phyloP scores from a whole-genome alignment of 1,284 basidiomycete species.

The Violaceomyces palustris region DNA sequence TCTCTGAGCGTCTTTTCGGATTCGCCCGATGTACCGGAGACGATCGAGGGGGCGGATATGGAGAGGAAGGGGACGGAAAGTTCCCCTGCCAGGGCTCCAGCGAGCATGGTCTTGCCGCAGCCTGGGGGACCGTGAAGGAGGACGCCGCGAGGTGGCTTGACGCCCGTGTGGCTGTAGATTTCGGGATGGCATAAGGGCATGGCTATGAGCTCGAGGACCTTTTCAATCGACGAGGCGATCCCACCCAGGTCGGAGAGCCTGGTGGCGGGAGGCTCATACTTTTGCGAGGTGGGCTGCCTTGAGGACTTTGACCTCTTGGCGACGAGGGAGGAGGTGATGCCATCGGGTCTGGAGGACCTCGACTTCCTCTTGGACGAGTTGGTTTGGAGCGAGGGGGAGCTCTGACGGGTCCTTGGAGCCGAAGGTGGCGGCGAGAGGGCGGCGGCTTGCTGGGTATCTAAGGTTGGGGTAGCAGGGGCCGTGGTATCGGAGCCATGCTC shows the following conservation, averaged over 20 bases:
- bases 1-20: conserved; percentile 92
- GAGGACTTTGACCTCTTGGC: conserved; percentile 21
- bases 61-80: conserved; percentile 82
- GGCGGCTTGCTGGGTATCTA: background rate
- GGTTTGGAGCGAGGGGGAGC: conserved; percentile 8
- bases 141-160: conserved; percentile 88
- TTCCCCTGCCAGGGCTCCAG: conserved; percentile 68
- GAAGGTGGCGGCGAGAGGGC: conserved; percentile 10
- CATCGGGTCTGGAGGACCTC: conserved; percentile 23
- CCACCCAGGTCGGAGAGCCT: conserved; percentile 83
- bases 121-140: conserved; percentile 91
- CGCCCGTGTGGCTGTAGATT: conserved; percentile 86
- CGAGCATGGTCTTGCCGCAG: conserved; percentile 70
- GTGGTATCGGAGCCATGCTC: conserved; percentile 15
- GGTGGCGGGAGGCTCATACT: conserved; percentile 58
- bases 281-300: conserved; percentile 19
- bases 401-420: conserved; percentile 22
- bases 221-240: conserved; percentile 76
- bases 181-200: conserved; percentile 93
- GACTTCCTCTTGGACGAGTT: conserved; percentile 39
- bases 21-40: conserved; percentile 96
- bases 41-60: conserved; percentile 87
- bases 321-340: conserved; percentile 4
- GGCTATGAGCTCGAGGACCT: conserved; percentile 88
- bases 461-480: conserved; percentile 2